These are phyloP conservation scores for Xylaria curta DNA, from an alignment of 495 filamentous ascomycete species.

Conservation along the genomic window DNA sequence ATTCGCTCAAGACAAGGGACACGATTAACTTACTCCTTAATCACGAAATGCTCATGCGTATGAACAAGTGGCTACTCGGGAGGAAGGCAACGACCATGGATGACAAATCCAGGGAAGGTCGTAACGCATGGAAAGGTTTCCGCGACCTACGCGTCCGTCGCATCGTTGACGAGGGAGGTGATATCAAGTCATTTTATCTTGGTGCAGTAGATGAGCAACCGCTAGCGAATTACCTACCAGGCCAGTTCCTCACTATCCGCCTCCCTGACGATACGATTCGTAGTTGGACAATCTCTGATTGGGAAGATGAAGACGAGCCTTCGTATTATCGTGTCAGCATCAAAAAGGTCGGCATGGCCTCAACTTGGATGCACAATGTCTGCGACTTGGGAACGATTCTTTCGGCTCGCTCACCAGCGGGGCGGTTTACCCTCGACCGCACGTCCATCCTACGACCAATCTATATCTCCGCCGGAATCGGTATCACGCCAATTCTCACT, in stretches of 20 bases:
- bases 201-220: neutral
- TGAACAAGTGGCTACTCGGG: slow-evolving; percentile 14
- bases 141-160: slow-evolving; percentile 14
- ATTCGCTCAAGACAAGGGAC: slow-evolving; percentile 26
- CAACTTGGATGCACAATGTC: slow-evolving; percentile 18
- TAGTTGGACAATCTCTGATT: slow-evolving; percentile 25
- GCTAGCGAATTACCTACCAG: slow-evolving; percentile 21
- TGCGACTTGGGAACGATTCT: slow-evolving; percentile 6
- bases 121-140: slow-evolving; percentile 16
- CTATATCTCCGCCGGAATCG: slow-evolving; percentile 23
- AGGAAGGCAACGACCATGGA: slow-evolving; percentile 12
- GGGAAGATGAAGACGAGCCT: slow-evolving; percentile 11
- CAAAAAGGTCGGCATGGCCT: slow-evolving; percentile 8
- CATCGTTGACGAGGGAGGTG: slow-evolving; percentile 10
- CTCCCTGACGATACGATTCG: slow-evolving; percentile 17
- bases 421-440: slow-evolving; percentile 21
- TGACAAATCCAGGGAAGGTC: slow-evolving; percentile 9
- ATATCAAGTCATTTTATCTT: slow-evolving; percentile 23
- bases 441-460: slow-evolving; percentile 11
- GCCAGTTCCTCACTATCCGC: slow-evolving; percentile 23
- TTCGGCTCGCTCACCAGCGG: slow-evolving; percentile 14
- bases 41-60: slow-evolving; percentile 20
- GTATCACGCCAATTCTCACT: slow-evolving; percentile 28
- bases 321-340: slow-evolving; percentile 22
- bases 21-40: slow-evolving; percentile 19